Evolutionary conservation across 2,329 filamentous ascomycete species (phyloP).

Genomic region (Macrophomina phaseolina): DNA sequence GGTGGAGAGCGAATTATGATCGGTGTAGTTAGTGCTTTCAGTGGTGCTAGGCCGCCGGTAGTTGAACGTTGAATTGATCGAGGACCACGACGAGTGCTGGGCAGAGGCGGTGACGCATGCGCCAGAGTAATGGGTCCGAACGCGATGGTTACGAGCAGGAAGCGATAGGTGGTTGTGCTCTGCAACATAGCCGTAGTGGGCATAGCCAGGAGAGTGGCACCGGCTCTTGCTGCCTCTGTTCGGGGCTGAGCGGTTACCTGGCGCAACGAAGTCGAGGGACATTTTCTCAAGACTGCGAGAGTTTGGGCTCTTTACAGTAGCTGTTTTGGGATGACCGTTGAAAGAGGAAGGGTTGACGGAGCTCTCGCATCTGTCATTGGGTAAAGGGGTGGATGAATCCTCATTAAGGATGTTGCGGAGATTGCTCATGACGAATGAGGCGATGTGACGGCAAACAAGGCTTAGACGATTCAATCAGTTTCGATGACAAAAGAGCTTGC

Average conservation of each 20-base stretch:
- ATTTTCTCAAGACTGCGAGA: conserved; percentile 22
- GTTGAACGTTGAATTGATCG: background rate
- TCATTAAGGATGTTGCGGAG: too few relatives aligned
- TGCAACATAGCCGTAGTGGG: conserved; percentile 11
- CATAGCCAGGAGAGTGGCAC: background rate
- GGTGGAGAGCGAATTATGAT: background rate
- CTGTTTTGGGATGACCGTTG: background rate
- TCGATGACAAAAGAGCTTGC: too few relatives aligned
- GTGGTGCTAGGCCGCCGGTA: conserved; percentile 13
- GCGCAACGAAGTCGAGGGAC: conserved; percentile 25
- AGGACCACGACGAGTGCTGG: conserved; percentile 16
- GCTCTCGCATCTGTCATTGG: conserved; percentile 8
- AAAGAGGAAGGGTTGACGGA: background rate
- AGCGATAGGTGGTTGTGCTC: background rate
- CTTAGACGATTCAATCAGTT: too few relatives aligned
- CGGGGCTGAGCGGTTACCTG: conserved; percentile 11
- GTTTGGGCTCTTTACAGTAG: background rate
- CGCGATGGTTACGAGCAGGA: background rate
- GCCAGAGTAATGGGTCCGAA: background rate
- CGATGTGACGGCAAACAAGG: too few relatives aligned
- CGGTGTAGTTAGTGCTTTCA: conserved; percentile 5
- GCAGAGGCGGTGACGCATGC: background rate
- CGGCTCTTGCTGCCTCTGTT: background rate
- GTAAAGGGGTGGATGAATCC: too few relatives aligned
- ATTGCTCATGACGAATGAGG: too few relatives aligned